Evolutionary conservation across 805 yeast species (phyloP).

Genomic region (Soucietia sequanensis): DNA sequence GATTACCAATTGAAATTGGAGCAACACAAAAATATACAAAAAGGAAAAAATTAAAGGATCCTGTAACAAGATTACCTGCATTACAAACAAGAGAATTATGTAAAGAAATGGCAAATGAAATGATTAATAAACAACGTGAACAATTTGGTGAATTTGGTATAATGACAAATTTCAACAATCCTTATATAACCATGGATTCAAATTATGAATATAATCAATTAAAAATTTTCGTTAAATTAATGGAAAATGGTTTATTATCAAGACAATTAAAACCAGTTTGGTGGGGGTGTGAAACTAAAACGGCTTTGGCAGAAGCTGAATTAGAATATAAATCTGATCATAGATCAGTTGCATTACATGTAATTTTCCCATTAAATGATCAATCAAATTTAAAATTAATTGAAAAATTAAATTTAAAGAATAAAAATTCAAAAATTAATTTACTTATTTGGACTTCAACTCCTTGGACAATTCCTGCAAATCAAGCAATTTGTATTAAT

Average conservation of each 20-base stretch:
- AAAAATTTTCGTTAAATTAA: conserved; percentile 61
- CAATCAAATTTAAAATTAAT: background rate
- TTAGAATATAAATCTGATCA: conserved; percentile 79
- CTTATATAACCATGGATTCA: conserved; percentile 71
- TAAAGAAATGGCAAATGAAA: conserved; percentile 60
- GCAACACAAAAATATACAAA: conserved; percentile 50
- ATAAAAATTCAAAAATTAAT: conserved; percentile 8
- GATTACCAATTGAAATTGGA: conserved; percentile 91
- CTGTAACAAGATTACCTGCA: conserved; percentile 28
- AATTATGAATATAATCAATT: conserved; percentile 76
- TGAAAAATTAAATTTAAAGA: background rate
- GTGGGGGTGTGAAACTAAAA: conserved; percentile 93
- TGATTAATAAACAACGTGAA: conserved; percentile 60
- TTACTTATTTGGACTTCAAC: conserved; percentile 93
- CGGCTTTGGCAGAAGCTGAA: conserved; percentile 97
- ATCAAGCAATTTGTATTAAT: conserved; percentile 77
- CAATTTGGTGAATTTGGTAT: conserved; percentile 73
- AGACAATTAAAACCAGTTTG: conserved; percentile 93
- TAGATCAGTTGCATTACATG: conserved; percentile 63
- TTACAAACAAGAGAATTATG: conserved; percentile 68
- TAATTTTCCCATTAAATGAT: conserved; percentile 54
- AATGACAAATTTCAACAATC: conserved; percentile 76
- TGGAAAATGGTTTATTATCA: conserved; percentile 64
- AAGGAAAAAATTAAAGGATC: conserved; percentile 21
- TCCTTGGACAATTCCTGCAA: conserved; percentile 95